A percentile compares a stretch with the other conserved stretches of the same genome.
Conservation (phyloP, 768 basidiomycete genomes). For the Lentinula boryana region DNA sequence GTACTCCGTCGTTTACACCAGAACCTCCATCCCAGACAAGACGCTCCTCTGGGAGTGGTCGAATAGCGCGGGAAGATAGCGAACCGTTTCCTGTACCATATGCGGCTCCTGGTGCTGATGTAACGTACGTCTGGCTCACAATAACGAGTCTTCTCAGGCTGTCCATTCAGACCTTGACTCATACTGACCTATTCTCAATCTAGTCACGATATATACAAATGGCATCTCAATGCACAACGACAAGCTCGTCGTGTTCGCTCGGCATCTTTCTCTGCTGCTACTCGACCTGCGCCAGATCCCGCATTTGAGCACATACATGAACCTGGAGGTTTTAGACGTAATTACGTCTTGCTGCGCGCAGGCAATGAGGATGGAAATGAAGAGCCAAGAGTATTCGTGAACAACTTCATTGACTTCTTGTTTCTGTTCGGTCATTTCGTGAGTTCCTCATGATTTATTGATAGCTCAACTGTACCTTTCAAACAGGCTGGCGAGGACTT, state of each 20-base stretch:
- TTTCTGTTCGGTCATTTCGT: constrained; percentile 96
- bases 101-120: constrained; percentile 81
- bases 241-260: constrained; percentile 56
- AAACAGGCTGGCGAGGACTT: constrained; percentile 84
- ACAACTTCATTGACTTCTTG: constrained; percentile 93
- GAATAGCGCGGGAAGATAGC: constrained; percentile 37
- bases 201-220: constrained; percentile 93
- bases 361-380: constrained; percentile 52
- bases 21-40: constrained; percentile 13
- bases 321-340: constrained; percentile 90
- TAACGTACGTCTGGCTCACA: constrained; percentile 63
- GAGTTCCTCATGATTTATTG: constrained; percentile 24
- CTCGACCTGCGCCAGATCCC: constrained; percentile 51
- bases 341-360: constrained; percentile 74
- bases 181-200: constrained; percentile 1
- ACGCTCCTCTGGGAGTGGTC: constrained; percentile 13
- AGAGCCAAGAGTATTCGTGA: constrained; percentile 53
- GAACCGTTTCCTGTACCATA: constrained; percentile 88
- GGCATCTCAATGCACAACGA: constrained; percentile 72
- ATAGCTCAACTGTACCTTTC: constrained; percentile 7
- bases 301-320: constrained; percentile 91
- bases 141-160: neutral
- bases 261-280: constrained; percentile 61
- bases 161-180: neutral
- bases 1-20: neutral